Base-by-base conservation (phyloP, 2,329 filamentous ascomycete genomes). In the Phyllachora maydis region DNA sequence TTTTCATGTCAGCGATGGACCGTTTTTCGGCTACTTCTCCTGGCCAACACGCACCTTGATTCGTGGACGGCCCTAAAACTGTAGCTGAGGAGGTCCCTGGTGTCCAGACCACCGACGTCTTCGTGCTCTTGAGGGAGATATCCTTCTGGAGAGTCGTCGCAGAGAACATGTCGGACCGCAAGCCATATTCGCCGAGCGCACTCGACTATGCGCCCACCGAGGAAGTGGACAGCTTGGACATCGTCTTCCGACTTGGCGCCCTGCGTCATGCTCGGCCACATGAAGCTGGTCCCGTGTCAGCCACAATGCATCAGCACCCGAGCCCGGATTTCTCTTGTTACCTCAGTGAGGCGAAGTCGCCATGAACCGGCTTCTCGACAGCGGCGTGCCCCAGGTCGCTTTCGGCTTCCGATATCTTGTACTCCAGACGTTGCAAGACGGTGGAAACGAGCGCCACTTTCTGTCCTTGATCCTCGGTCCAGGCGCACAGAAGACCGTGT, bases 21-120 rank as follows among this genome's bases (percentile, higher is more conserved):
- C 6, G 6, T 9, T 17, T 17, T 17, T 17, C 16, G 6, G 16
- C 16, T 9, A 6, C 16, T 17, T 6, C 16, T 6, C 6, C 9
- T 17, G 16, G 9, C 10, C 18, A 16, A 11, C 29, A 26, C 48
- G 30, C 51, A 81, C 75, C 79, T 92, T 13, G 83, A 79, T 48
- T 98, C 88, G 31, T 92, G 85, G n/a, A 93, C 58, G 5, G 82
- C 79, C 35, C 88, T 68, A 62, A 92, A 98, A 31, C 82, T 92
- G 44, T 88, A 98, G 33, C 85, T 95, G 22, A 98, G 49, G 11
- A 91, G 61, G 36, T 90, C 81, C 40, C 93, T 95, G 1, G 81
- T 82, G 24, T 76, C 72, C 3, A 81, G 57, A 1, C 71, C 75
- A 4, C 73, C 61, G 10, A 65, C 51, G 16, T 75, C 71, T 25